Evolutionary conservation across 192 early-diverging fungal genomes (phyloP).

Genomic region (Chytriomyces hyalinus): DNA sequence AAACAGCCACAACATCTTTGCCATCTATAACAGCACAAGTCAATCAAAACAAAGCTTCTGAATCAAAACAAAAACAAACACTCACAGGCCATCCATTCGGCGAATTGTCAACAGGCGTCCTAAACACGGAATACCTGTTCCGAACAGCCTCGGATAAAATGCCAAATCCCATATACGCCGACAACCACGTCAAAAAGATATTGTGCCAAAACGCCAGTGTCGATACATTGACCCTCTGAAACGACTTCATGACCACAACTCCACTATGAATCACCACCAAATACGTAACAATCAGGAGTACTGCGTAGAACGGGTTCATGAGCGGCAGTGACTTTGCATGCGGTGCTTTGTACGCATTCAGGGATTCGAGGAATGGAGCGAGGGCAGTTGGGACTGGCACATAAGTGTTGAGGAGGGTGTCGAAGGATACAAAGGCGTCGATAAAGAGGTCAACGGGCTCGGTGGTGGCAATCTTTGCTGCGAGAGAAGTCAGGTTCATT

Average conservation of each 20-base stretch:
- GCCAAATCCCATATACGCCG: constrained; percentile 60
- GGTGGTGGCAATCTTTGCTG: neutral
- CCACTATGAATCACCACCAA: constrained; percentile 55
- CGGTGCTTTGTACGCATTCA: neutral
- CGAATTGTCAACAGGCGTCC: constrained; percentile 57
- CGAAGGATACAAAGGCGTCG: neutral
- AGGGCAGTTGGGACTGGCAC: neutral
- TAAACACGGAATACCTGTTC: constrained; percentile 54
- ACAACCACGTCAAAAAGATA: constrained; percentile 58
- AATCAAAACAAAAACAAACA: neutral
- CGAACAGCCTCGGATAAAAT: constrained; percentile 55
- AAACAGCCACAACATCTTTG: constrained; percentile 69
- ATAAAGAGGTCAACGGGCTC: constrained; percentile 1
- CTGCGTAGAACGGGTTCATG: constrained; percentile 69
- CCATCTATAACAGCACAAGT: constrained; percentile 51
- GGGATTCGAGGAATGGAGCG: neutral
- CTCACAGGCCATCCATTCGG: constrained; percentile 45
- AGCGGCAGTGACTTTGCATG: constrained; percentile 51
- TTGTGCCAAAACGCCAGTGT: constrained; percentile 60
- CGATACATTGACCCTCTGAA: constrained; percentile 56
- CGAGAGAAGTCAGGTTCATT: neutral
- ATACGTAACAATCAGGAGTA: constrained; percentile 55
- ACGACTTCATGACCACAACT: constrained; percentile 54
- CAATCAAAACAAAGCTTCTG: neutral
- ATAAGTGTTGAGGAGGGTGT: neutral